Base-by-base conservation (phyloP, 2,329 filamentous ascomycete species). In the Biscogniauxia marginata region DNA sequence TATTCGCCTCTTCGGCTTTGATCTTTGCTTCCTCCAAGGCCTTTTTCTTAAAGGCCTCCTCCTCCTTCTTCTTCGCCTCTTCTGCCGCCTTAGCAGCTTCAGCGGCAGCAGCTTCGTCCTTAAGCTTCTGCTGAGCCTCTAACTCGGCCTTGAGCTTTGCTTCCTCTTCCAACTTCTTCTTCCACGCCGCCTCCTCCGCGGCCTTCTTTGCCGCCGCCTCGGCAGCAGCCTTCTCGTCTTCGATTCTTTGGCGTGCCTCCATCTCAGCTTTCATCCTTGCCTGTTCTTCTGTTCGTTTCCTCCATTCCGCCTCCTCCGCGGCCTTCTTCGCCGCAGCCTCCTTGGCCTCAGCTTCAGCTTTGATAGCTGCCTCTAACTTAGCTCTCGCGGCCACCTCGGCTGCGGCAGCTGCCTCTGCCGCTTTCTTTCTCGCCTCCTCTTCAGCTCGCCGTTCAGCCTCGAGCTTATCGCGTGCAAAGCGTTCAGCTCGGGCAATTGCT, bases 41-140 rank as follows among this genome's bases (percentile, higher is more conserved):
- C 61, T 75, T 77, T 49, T 79, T 78, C 61, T 77, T 80, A n/a
- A 81, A 76, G 5, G 80, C 79, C 50, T 84, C 81, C 52, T 85
- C 78, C 0, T 81, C 80, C 63, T 83, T 79, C 65, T 82, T 82
- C 64, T 80, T 81, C 2, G 77, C 75, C 21, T 76, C 79, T 51
- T 79, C 78, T 3, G 80, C 79, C 2, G 76, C 78, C 65, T 83
- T 73, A 3, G 73, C 74, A 2, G 71, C 75, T 6, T 69, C 73
- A 3, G 65, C 70, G 16, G 67, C 69, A 3, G 64, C 69, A 54
- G 73, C 74, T 54, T 79, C 78, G 2, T 70, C 70, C 52, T 71
- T 71, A 11, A 71, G 54, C 62, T 73, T 75, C 49, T 70, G 67
- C 21, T 70, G 67, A 4, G 68, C 67, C 20, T 75, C 74, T 7